Conservation (phyloP, 768 basidiomycete genomes). For the Cyathus striatus region DNA sequence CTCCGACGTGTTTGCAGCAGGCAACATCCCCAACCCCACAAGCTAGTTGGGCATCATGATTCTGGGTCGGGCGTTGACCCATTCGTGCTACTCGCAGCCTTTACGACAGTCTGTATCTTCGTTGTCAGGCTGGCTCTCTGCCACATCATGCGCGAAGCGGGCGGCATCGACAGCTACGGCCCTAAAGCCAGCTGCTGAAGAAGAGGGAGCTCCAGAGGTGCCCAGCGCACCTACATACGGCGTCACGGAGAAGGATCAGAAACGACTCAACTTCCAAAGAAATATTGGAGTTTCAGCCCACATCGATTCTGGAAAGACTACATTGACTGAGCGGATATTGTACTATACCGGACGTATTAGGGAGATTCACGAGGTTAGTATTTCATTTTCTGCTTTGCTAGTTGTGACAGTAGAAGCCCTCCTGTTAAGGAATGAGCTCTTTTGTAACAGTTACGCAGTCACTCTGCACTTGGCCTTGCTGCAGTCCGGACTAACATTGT, state of each 20-base stretch:
- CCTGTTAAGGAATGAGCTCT: too few species aligned
- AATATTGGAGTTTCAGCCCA: conserved; percentile 97
- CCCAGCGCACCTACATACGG: conserved; percentile 28
- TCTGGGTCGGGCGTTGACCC: conserved; percentile 18
- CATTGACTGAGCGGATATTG: conserved; percentile 90
- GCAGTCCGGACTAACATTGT: too few species aligned
- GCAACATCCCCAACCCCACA: too few species aligned
- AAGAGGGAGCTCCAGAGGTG: conserved; percentile 12
- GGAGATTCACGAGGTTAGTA: conserved; percentile 91
- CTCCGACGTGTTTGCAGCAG: too few species aligned
- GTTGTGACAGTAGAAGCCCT: too few species aligned
- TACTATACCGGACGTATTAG: conserved; percentile 95
- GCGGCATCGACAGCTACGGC: conserved; percentile 32
- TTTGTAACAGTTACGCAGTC: too few species aligned
- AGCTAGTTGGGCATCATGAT: conserved; percentile 12
- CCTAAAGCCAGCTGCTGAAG: conserved; percentile 28
- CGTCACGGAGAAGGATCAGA: conserved; percentile 61
- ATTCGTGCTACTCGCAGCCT: conserved; percentile 14
- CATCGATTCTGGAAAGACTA: conserved; percentile 97
- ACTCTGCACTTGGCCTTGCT: too few species aligned
- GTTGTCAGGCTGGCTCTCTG: conserved; percentile 7
- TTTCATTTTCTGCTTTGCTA: conserved; percentile 9
- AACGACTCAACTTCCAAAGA: conserved; percentile 69
- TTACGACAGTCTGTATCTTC: conserved; percentile 7
- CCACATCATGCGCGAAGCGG: conserved; percentile 18